phyloP scores from a whole-genome alignment of 1,139 yeast genomes.

The Groenewaldozyma sp. region DNA sequence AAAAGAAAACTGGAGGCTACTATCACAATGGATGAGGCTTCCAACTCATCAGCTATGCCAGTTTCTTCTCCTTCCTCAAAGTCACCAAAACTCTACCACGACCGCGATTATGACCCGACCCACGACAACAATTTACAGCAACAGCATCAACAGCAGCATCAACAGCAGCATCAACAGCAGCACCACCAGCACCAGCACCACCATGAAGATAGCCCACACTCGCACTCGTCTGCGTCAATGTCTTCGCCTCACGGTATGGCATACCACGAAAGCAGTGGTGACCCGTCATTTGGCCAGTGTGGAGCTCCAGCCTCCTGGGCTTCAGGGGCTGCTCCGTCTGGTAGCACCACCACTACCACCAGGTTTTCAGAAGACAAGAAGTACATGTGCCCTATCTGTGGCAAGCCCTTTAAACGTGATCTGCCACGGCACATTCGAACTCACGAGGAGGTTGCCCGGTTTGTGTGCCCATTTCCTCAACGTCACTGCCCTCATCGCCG shows the following conservation, averaged over 20 bases:
- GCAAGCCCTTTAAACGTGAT: conserved; percentile 50
- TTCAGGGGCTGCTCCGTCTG: not conserved
- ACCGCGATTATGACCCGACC: conserved; percentile 3
- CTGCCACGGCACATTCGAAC: conserved; percentile 58
- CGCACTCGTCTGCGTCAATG: not conserved
- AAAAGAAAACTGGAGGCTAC: too few relatives aligned
- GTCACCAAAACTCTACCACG: not conserved
- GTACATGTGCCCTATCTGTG: conserved; percentile 45
- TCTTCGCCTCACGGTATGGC: not conserved
- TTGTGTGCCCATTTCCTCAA: conserved; percentile 51
- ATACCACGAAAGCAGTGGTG: not conserved
- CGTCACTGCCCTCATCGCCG: conserved; percentile 50
- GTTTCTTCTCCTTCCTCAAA: not conserved
- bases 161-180: conserved; percentile 6
- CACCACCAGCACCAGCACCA: too few relatives aligned
- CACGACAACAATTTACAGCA: conserved; percentile 3
- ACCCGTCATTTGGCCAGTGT: too few relatives aligned
- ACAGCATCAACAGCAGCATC: conserved; percentile 5
- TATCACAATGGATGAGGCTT: too few relatives aligned
- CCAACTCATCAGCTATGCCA: not conserved
- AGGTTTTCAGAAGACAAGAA: too few relatives aligned
- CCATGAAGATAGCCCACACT: not conserved
- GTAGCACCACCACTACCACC: not conserved
- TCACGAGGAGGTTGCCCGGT: conserved; percentile 50
- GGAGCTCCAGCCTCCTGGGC: too few relatives aligned